A percentile compares a stretch with the other conserved stretches of the same genome.
Conservation (phyloP, 2,329 filamentous ascomycete species). For the Aureobasidium sp. region DNA sequence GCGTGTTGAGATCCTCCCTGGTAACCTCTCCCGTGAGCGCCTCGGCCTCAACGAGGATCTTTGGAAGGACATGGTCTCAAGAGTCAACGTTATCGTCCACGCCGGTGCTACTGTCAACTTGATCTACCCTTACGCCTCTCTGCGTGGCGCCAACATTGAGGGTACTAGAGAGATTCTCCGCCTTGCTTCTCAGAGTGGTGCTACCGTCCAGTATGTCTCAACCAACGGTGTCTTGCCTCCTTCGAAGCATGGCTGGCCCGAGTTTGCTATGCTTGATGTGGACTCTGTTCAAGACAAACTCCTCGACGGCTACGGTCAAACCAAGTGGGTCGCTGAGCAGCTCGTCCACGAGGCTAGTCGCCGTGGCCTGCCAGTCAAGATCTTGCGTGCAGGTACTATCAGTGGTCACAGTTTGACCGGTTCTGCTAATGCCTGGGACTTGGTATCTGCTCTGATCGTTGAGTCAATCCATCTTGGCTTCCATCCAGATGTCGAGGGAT, state of each 20-base stretch:
- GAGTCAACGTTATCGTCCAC: conserved; percentile 68
- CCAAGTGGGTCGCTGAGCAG: conserved; percentile 75
- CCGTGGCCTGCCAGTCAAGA: conserved; percentile 62
- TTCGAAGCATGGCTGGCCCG: conserved; percentile 62
- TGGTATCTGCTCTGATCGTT: conserved; percentile 68
- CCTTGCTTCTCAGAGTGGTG: conserved; percentile 58
- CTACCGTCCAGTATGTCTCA: conserved; percentile 71
- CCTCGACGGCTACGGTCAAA: conserved; percentile 68
- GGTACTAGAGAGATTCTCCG: conserved; percentile 71
- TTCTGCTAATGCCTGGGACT: conserved; percentile 70
- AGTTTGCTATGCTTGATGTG: conserved; percentile 59
- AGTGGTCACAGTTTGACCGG: conserved; percentile 70
- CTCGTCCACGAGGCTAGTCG: conserved; percentile 63
- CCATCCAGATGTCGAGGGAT: conserved; percentile 63
- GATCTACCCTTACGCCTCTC: conserved; percentile 72
- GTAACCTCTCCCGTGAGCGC: conserved; percentile 61
- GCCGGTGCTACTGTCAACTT: conserved; percentile 73
- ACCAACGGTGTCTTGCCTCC: conserved; percentile 74
- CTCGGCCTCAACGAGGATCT: conserved; percentile 60
- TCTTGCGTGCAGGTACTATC: conserved; percentile 70
- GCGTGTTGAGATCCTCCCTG: conserved; percentile 67
- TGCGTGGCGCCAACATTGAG: conserved; percentile 68
- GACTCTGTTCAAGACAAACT: conserved; percentile 63
- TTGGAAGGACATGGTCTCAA: conserved; percentile 58
- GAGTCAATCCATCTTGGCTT: conserved; percentile 69